Percentiles rank a stretch among this genome's conserved stretches.
Evolutionary conservation across 179 eudicot species (phyloP).

Genomic region (Silene noctiflora): DNA sequence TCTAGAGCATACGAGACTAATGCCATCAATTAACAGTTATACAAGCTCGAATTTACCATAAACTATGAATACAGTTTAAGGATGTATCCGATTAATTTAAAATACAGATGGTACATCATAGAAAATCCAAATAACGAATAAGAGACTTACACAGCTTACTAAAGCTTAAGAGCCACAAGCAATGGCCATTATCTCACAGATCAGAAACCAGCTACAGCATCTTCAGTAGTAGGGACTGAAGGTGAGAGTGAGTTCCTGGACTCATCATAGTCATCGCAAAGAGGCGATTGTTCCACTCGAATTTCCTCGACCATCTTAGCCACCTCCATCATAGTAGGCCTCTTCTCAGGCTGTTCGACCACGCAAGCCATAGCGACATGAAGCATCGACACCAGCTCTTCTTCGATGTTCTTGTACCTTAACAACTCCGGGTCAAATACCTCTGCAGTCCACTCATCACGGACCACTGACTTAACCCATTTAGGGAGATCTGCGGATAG

Average conservation of each 20-base stretch:
- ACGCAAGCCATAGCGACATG: constrained; percentile 91
- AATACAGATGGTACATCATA: background rate
- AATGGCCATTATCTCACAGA: constrained; percentile 8
- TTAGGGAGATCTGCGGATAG: constrained; percentile 58
- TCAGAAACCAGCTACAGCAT: constrained; percentile 33
- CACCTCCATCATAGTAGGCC: constrained; percentile 80
- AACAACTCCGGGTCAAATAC: constrained; percentile 76
- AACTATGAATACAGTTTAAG: background rate
- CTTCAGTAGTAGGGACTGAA: constrained; percentile 71
- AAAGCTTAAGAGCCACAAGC: constrained; percentile 11
- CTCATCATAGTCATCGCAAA: constrained; percentile 86
- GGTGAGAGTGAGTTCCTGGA: constrained; percentile 79
- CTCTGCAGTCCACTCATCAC: constrained; percentile 94
- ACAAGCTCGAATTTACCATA: background rate
- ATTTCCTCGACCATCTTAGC: constrained; percentile 87
- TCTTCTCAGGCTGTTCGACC: constrained; percentile 64
- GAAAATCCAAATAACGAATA: constrained; percentile 9
- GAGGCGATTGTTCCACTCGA: constrained; percentile 80
- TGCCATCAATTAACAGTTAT: background rate
- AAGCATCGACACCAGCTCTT: constrained; percentile 82
- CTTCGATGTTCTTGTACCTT: constrained; percentile 94
- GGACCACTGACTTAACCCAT: constrained; percentile 83
- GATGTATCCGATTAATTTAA: background rate
- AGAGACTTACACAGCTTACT: constrained; percentile 5
- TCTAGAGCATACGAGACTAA: too few relatives aligned